These are phyloP conservation scores for Fusarium haematococcum DNA, from an alignment of 2,329 filamentous ascomycete species.

Conservation along the genomic window DNA sequence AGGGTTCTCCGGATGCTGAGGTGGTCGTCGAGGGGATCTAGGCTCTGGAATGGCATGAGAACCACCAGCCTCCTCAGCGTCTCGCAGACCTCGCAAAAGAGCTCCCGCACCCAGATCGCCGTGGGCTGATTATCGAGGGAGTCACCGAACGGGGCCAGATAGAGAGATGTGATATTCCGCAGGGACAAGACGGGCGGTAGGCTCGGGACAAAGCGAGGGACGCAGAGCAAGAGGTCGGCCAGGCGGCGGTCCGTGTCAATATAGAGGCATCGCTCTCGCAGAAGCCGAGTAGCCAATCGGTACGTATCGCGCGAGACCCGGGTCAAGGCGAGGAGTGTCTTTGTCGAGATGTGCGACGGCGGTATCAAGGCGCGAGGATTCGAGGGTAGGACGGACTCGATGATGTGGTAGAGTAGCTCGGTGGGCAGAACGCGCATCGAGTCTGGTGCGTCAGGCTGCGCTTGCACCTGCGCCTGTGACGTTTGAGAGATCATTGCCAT, in stretches of 20 bases:
- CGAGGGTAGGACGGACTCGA: conserved; percentile 51
- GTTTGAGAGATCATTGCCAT: conserved; percentile 19
- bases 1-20: conserved; percentile 54
- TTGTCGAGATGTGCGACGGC: conserved; percentile 54
- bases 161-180: conserved; percentile 54
- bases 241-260: conserved; percentile 55
- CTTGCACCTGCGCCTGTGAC: not conserved
- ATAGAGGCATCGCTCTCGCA: conserved; percentile 60
- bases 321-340: conserved; percentile 58
- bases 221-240: conserved; percentile 47
- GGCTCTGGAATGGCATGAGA: conserved; percentile 59
- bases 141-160: conserved; percentile 53
- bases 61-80: conserved; percentile 60
- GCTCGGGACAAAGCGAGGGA: conserved; percentile 48
- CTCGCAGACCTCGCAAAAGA: conserved; percentile 55
- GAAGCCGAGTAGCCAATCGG: conserved; percentile 53
- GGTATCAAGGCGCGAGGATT: conserved; percentile 49
- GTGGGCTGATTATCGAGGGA: conserved; percentile 55
- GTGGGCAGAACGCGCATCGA: conserved; percentile 42
- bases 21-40: conserved; percentile 57
- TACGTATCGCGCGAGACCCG: conserved; percentile 57
- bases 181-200: conserved; percentile 46
- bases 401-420: conserved; percentile 51
- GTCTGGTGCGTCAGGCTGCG: not conserved
- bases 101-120: conserved; percentile 54